A percentile compares a stretch with the other conserved stretches of the same genome.
These are phyloP conservation scores for Taphrina pruni DNA, from an alignment of 1,139 yeast genomes.

Conservation along the genomic window DNA sequence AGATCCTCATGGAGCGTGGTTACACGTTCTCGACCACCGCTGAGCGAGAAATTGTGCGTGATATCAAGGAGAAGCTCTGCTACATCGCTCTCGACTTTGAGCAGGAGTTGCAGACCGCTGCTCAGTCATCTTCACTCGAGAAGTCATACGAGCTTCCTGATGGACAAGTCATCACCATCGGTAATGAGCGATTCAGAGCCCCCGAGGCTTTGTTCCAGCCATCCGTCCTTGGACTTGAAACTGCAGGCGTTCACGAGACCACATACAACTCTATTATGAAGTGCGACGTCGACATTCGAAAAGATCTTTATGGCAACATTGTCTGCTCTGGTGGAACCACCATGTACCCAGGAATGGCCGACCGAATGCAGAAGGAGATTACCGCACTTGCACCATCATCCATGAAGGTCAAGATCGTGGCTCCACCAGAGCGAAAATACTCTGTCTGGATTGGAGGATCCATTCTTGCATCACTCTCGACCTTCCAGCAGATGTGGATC, in stretches of 20 bases:
- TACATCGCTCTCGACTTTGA: constrained; percentile 95
- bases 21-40: constrained; percentile 98
- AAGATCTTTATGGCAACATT: constrained; percentile 98
- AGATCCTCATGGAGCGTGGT: constrained; percentile 98
- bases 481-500: constrained; percentile 99
- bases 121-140: constrained; percentile 97
- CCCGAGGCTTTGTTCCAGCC: constrained; percentile 99
- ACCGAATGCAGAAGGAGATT: constrained; percentile 71
- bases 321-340: constrained; percentile 83
- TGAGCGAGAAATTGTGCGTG: constrained; percentile 99
- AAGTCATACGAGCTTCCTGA: constrained; percentile 99
- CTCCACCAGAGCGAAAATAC: constrained; percentile 87
- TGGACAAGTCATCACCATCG: constrained; percentile 99
- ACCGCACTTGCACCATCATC: constrained; percentile 58
- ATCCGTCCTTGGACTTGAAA: constrained; percentile 94
- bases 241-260: constrained; percentile 99
- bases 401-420: constrained; percentile 77
- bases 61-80: constrained; percentile 98
- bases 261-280: constrained; percentile 98
- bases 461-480: constrained; percentile 81
- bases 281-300: constrained; percentile 99
- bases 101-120: constrained; percentile 98
- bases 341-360: constrained; percentile 63
- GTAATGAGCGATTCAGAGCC: constrained; percentile 99
- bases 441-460: constrained; percentile 95